These are phyloP conservation scores for Mycena galericulata DNA, from an alignment of 768 basidiomycete species.

Conservation along the genomic window DNA sequence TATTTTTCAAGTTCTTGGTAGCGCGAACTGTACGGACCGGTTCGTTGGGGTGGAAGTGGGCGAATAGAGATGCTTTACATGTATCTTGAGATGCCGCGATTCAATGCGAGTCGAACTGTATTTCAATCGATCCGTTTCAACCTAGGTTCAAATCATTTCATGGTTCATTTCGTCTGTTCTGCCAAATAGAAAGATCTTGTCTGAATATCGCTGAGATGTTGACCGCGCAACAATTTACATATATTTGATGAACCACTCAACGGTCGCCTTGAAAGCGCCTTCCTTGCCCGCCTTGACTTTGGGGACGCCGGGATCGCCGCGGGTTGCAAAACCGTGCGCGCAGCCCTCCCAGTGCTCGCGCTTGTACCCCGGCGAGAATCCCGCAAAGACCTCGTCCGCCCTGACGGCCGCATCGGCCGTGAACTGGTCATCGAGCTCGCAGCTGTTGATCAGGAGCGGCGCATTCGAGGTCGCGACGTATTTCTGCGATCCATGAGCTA, in stretches of 20 bases:
- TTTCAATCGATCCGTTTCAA: too few relatives aligned
- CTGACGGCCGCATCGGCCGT: slow-evolving; percentile 26
- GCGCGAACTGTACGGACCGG: too few relatives aligned
- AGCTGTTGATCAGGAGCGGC: slow-evolving; percentile 35
- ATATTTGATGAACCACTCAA: slow-evolving; percentile 33
- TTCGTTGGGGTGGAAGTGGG: too few relatives aligned
- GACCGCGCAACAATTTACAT: too few relatives aligned
- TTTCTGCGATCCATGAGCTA: slow-evolving; percentile 9
- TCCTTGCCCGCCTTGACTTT: slow-evolving; percentile 36
- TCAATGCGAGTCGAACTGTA: too few relatives aligned
- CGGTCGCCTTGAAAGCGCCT: slow-evolving; percentile 31
- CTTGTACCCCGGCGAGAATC: slow-evolving; percentile 33
- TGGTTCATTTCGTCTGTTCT: too few relatives aligned
- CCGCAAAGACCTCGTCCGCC: slow-evolving; percentile 27
- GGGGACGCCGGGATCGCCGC: slow-evolving; percentile 33
- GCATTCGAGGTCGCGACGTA: slow-evolving; percentile 23
- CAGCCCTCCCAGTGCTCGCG: slow-evolving; percentile 34
- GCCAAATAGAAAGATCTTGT: too few relatives aligned
- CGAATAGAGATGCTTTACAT: too few relatives aligned
- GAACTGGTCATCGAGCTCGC: slow-evolving; percentile 24
- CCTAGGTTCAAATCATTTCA: too few relatives aligned
- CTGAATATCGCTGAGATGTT: too few relatives aligned
- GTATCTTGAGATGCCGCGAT: too few relatives aligned
- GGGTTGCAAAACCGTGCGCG: slow-evolving; percentile 32
- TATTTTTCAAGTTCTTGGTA: too few relatives aligned